phyloP scores from a whole-genome alignment of 1,139 yeast species.

The Zygotorulaspora mrakii region DNA sequence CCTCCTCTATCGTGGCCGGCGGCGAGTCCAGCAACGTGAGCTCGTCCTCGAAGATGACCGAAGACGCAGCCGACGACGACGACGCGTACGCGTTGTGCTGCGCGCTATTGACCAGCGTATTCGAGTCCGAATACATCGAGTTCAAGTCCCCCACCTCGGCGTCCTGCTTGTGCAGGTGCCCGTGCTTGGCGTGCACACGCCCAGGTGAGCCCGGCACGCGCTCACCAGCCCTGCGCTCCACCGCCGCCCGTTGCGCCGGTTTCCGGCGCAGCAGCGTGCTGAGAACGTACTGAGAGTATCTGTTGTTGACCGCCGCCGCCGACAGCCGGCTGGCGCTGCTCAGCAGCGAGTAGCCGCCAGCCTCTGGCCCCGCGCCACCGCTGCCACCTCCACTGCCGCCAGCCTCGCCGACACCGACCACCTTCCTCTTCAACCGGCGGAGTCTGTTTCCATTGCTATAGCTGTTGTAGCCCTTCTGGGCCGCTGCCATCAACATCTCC shows the following conservation, averaged over 20 bases:
- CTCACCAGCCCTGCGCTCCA: too few relatives aligned
- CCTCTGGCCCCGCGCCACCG: not conserved
- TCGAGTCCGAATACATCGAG: slow-evolving; percentile 13
- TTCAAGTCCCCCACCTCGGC: slow-evolving; percentile 5
- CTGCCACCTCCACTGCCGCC: not conserved
- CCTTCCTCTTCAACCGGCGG: slow-evolving; percentile 6
- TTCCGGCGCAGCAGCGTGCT: slow-evolving; percentile 1
- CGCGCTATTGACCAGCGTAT: slow-evolving; percentile 14
- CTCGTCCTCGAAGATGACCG: not conserved
- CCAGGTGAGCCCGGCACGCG: not conserved
- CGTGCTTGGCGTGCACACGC: not conserved
- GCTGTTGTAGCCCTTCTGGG: slow-evolving; percentile 2
- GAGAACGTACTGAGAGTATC: slow-evolving; percentile 3
- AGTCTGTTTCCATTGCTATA: slow-evolving; percentile 1
- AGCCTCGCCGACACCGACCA: slow-evolving; percentile 3
- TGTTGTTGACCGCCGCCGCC: not conserved
- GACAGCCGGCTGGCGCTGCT: not conserved
- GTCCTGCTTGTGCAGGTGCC: too few relatives aligned
- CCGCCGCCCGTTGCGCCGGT: too few relatives aligned
- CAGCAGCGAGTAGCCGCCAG: not conserved
- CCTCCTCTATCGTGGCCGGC: slow-evolving; percentile 1
- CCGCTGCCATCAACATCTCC: slow-evolving; percentile 2
- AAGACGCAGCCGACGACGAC: slow-evolving; percentile 9
- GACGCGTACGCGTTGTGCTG: slow-evolving; percentile 6
- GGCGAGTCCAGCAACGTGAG: not conserved